phyloP scores from a whole-genome alignment of 257 asterid species.

The Handroanthus guayacan region DNA sequence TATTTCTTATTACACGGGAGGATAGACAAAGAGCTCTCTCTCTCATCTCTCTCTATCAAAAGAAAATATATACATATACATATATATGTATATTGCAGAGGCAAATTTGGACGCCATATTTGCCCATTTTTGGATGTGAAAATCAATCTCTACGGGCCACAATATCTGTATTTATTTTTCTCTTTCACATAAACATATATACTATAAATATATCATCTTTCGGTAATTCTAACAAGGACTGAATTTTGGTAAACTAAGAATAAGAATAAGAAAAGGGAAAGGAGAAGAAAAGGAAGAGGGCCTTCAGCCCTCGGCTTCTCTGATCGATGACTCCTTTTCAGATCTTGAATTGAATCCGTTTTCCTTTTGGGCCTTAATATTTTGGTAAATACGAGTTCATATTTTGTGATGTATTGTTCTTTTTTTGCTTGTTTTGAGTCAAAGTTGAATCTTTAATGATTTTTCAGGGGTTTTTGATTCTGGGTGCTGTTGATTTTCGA shows the following conservation, averaged over 20 bases:
- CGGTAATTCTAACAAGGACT: conserved; percentile 52
- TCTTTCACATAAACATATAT: conserved; percentile 41
- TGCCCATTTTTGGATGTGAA: conserved; percentile 42
- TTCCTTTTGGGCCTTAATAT: conserved; percentile 49
- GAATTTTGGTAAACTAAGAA: conserved; percentile 48
- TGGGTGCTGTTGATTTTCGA: conserved; percentile 51
- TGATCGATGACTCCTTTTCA: conserved; percentile 58
- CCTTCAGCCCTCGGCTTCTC: conserved; percentile 68
- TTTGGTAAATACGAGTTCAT: conserved; percentile 47
- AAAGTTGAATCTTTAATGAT: conserved; percentile 43
- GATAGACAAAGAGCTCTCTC: conserved; percentile 43
- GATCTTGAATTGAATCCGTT: conserved; percentile 65
- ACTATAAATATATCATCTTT: conserved; percentile 43
- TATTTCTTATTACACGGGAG: conserved; percentile 50
- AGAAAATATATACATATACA: conserved; percentile 18
- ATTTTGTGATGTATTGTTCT: conserved; percentile 31
- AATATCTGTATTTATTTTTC: conserved; percentile 30
- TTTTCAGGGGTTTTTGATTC: conserved; percentile 47
- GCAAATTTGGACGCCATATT: conserved; percentile 25
- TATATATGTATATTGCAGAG: conserved; percentile 26
- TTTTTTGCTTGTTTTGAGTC: conserved; percentile 34
- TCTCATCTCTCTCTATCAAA: conserved; percentile 32
- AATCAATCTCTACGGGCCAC: conserved; percentile 43
- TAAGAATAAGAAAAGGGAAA: conserved; percentile 41
- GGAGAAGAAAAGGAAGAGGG: conserved; percentile 60